Base-by-base conservation (phyloP, 2,329 filamentous ascomycete species). In the Mycosphaerella arachidis region DNA sequence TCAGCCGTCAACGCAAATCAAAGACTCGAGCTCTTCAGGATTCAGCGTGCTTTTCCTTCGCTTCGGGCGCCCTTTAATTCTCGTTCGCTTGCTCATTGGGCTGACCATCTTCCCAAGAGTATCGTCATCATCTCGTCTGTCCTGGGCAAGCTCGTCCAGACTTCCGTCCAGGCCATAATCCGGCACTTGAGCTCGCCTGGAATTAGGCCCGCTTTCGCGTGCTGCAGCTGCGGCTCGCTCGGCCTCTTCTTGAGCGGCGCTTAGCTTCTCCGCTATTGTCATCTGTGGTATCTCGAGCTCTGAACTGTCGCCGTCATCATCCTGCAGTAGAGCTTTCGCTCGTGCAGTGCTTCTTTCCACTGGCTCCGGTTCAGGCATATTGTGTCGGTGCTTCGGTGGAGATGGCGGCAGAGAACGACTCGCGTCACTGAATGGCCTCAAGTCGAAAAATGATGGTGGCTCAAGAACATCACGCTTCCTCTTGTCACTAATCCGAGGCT, bases 21-120 rank as follows among this genome's bases (percentile, higher is more conserved):
- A 71, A 48, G 82, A 84, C 75, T 89, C 83, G 70, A 92, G 75
- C 74, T 93, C 90, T 79, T 87, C 88, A 3, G 88, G 86, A 68
- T 84, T 91, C 33, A 93, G 76, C 20, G 89, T 92, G 69, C 88
- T 91, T 72, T 90, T 82, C 70, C 89, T 81, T 70, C 88, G 79
- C 61, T 82, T 87, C 2, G 84, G 77, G 77, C 87, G 73, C 71
- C 85, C 68, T 73, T 79, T 71, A 76, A 82, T 72, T 74, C 78
- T 68, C 78, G 84, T 78, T 72, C 74, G 69, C 69, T 73, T 70
- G 59, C 71, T 67, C 58, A 72, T 64, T 54, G 73, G 66, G 63
- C 71, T 68, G 48, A 78, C 77, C 40, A 85, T 76, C 59, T 71
- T 75, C 35, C 71, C 69, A 37, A 74, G 54, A 9, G 65, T 70